phyloP scores from a whole-genome alignment of 805 yeast genomes.

The Candida maris region DNA sequence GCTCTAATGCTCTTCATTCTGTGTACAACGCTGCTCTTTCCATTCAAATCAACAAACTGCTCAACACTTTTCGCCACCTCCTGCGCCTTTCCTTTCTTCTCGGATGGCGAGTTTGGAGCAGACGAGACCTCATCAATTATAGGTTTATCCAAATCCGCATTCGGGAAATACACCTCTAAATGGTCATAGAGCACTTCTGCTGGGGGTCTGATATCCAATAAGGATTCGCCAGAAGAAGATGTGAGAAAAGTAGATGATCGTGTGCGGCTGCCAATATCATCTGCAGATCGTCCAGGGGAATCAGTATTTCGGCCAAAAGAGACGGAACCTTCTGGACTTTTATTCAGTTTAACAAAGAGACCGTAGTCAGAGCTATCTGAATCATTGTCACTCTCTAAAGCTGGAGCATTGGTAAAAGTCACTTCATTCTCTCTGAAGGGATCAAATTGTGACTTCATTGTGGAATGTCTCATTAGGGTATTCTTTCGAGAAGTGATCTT shows the following conservation, averaged over 20 bases:
- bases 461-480: conserved; percentile 14
- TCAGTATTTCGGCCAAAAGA: background rate
- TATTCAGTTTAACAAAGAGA: conserved; percentile 50
- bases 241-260: conserved; percentile 9
- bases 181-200: conserved; percentile 91
- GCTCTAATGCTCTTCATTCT: conserved; percentile 90
- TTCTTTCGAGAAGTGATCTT: conserved; percentile 8
- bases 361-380: conserved; percentile 52
- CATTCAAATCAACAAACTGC: background rate
- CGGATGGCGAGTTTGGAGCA: conserved; percentile 53
- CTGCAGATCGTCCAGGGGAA: conserved; percentile 12
- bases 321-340: background rate
- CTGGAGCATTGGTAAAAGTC: conserved; percentile 73
- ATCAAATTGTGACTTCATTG: conserved; percentile 30
- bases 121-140: conserved; percentile 67
- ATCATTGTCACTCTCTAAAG: conserved; percentile 32
- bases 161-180: conserved; percentile 87
- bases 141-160: conserved; percentile 87
- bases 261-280: conserved; percentile 1
- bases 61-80: background rate
- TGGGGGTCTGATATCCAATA: conserved; percentile 82
- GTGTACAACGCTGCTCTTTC: conserved; percentile 35
- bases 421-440: conserved; percentile 69
- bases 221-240: conserved; percentile 21
- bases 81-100: conserved; percentile 10